Evolutionary conservation across 768 basidiomycete species (phyloP).

Genomic region (Serendipita sp.): DNA sequence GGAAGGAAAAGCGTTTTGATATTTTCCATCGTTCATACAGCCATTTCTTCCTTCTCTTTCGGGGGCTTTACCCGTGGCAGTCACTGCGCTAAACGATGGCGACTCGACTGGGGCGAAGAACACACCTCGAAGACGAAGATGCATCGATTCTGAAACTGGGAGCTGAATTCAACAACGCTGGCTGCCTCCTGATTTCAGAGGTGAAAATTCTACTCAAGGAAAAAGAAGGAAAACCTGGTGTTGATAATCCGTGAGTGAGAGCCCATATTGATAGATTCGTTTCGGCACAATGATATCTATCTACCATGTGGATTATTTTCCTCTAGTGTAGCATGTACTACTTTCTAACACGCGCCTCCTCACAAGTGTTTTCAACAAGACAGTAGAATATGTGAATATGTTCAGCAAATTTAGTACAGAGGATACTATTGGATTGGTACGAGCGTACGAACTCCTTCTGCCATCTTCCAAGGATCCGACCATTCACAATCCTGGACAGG

Average conservation of each 20-base stretch:
- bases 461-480: background rate
- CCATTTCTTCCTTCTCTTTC: background rate
- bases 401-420: constrained; percentile 83
- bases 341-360: background rate
- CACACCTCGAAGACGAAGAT: constrained; percentile 65
- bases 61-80: background rate
- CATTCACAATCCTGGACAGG: constrained; percentile 25
- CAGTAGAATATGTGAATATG: constrained; percentile 78
- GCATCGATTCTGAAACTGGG: constrained; percentile 74
- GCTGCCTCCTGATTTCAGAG: constrained; percentile 81
- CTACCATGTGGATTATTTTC: background rate
- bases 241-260: constrained; percentile 60
- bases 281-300: background rate
- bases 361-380: constrained; percentile 82
- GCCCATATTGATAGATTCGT: background rate
- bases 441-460: constrained; percentile 45
- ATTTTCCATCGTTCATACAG: background rate
- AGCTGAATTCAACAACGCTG: constrained; percentile 80
- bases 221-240: constrained; percentile 63
- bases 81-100: constrained; percentile 45
- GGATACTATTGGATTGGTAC: constrained; percentile 69
- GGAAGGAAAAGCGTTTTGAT: no score
- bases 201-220: constrained; percentile 83
- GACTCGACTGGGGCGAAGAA: constrained; percentile 35
- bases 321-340: background rate